A percentile compares a stretch with the other conserved stretches of the same genome.
Evolutionary conservation across 2,329 filamentous ascomycete species (phyloP).

Genomic region (Colletotrichum ledebouriae): DNA sequence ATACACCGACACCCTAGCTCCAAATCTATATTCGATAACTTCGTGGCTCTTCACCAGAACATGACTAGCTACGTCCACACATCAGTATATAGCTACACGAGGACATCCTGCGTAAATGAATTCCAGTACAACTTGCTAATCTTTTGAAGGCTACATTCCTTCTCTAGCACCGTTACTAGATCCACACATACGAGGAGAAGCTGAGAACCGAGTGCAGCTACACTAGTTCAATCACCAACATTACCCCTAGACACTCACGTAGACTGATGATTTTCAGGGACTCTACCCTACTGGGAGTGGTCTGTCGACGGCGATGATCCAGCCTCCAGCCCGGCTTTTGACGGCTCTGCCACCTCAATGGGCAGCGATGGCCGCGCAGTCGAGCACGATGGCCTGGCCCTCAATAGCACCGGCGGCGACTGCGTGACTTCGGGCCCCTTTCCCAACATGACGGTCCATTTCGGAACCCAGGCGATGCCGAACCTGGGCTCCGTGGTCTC

Average conservation of each 20-base stretch:
- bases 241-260: not conserved
- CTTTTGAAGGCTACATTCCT: conserved; percentile 33
- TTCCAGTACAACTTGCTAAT: not conserved
- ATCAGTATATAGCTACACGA: not conserved
- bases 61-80: conserved; percentile 11
- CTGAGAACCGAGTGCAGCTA: conserved; percentile 45
- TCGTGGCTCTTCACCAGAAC: conserved; percentile 27
- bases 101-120: too few species aligned
- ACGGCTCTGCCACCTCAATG: conserved; percentile 55
- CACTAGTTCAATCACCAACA: conserved; percentile 38
- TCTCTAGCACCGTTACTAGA: conserved; percentile 45
- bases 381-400: conserved; percentile 44
- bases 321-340: conserved; percentile 53
- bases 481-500: conserved; percentile 38
- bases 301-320: conserved; percentile 44
- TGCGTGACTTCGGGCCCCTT: conserved; percentile 53
- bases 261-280: conserved; percentile 16
- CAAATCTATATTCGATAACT: conserved; percentile 27
- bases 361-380: conserved; percentile 54
- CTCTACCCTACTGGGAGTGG: conserved; percentile 40
- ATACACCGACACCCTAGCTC: conserved; percentile 11
- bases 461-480: conserved; percentile 50
- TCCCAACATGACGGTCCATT: conserved; percentile 53
- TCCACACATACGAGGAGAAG: conserved; percentile 42
- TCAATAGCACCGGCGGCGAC: conserved; percentile 60